phyloP scores from a whole-genome alignment of 176 grass and related monocot species.

The Metroxylon sagu region DNA sequence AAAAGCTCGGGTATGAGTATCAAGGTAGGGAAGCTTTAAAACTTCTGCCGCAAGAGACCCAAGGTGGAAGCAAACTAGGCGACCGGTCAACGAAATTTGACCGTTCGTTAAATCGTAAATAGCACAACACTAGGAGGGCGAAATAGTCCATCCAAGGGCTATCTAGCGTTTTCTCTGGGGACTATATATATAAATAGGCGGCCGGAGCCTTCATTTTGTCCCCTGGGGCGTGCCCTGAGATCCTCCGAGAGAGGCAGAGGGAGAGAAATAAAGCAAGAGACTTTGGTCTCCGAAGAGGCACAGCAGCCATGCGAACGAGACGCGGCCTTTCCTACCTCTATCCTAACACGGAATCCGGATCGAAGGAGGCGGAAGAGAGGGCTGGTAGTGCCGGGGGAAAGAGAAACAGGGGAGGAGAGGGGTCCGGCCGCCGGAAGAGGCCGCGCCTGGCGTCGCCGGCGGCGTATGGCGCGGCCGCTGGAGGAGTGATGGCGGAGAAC shows the following conservation, averaged over 20 bases:
- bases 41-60: background rate
- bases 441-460: background rate
- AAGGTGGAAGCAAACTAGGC: conserved; percentile 19
- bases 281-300: no score
- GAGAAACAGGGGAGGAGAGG: no score
- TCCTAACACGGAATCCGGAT: background rate
- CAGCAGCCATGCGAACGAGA: conserved; percentile 2
- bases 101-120: conserved; percentile 8
- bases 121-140: background rate
- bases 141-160: background rate
- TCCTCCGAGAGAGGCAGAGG: no score
- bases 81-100: conserved; percentile 30
- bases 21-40: no score
- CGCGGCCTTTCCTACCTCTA: conserved; percentile 1
- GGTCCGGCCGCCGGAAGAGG: background rate
- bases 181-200: background rate
- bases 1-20: no score
- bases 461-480: background rate
- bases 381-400: no score
- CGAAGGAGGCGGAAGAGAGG: conserved; percentile 1
- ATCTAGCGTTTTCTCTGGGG: background rate
- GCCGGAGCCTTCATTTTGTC: background rate
- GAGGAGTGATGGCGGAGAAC: background rate
- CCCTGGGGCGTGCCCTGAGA: background rate
- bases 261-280: no score